phyloP scores from a whole-genome alignment of 1,139 yeast genomes.

The Geotrichum phurueaensis region DNA sequence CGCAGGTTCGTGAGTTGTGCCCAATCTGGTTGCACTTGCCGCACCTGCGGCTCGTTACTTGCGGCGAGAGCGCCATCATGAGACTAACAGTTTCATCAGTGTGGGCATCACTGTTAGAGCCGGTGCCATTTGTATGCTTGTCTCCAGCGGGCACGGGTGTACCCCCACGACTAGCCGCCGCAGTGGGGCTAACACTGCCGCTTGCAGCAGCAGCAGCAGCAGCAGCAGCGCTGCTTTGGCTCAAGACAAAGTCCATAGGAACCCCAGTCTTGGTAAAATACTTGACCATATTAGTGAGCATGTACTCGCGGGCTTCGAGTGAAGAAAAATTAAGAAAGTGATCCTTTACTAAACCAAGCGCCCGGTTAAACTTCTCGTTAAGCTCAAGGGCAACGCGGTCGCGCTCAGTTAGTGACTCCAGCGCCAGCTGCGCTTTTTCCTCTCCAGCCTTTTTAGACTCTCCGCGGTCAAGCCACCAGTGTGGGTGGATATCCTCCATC shows the following conservation, averaged over 20 bases:
- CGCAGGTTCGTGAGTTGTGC: slow-evolving; percentile 18
- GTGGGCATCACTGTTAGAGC: not conserved
- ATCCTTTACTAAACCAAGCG: slow-evolving; percentile 14
- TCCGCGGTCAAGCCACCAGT: slow-evolving; percentile 17
- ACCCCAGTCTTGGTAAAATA: slow-evolving; percentile 16
- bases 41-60: slow-evolving; percentile 13
- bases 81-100: not conserved
- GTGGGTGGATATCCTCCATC: slow-evolving; percentile 18
- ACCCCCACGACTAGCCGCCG: not conserved
- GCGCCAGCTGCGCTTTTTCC: slow-evolving; percentile 3
- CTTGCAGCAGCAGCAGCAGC: not conserved
- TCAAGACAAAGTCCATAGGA: slow-evolving; percentile 6
- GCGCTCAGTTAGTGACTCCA: slow-evolving; percentile 11
- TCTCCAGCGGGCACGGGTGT: not conserved
- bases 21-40: slow-evolving; percentile 20
- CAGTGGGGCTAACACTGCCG: slow-evolving; percentile 4
- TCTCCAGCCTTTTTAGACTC: not conserved
- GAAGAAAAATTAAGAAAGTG: slow-evolving; percentile 16
- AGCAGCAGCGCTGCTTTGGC: not conserved
- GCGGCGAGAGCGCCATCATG: not conserved
- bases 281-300: slow-evolving; percentile 14
- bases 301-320: slow-evolving; percentile 16
- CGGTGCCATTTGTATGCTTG: not conserved
- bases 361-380: slow-evolving; percentile 14
- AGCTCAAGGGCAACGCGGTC: slow-evolving; percentile 14